Evolutionary conservation across 805 yeast species (phyloP), one percentile per base, ranked within the genome.

Genomic region (Kazachstania kunashirensis): DNA sequence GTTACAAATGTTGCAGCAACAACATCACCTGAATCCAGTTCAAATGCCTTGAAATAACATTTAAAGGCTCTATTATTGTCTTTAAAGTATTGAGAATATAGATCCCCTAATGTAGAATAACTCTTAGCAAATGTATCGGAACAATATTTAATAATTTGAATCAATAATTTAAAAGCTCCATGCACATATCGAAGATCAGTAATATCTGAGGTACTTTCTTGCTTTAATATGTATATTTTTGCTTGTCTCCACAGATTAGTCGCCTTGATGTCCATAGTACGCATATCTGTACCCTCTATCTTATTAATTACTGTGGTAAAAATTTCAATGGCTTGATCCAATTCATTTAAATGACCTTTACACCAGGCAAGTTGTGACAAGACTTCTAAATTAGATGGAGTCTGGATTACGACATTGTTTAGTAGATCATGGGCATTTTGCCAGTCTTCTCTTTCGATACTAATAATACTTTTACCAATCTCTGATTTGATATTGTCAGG

Each of bases 1-100:
- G 84, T 84, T 39, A 92, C 67, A 41, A 73, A 72, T 46, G 70
- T 68, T 0, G 95, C 94, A 1, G 98, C 84, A 1, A 59, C 62
- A 7, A 81, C 61, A 51, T 92, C 94, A 11, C 79, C 73, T 0
- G 79, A 70, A 56, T 86, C 92, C 21, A 89, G 61, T 50, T 89
- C 96, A 53, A 89, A 83, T 0, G 97, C 96, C 50, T 79, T 84
- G 54, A 79, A 76, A 55, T 79, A 89, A 56, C 96, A 86, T 53
- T 84, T 85, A 37, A 77, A 77, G 0, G 96, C 94, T 33, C 92
- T 71, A 0, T 63, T 61, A 19, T 59, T 53, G 50, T 86, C 95
- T 8, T 65, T 59, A 41, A 68, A 77, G 40, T 70, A 63, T 2
- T 71, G 68, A 4, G 70, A 59, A 49, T 84, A 88, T n/a, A 84